phyloP scores from a whole-genome alignment of 805 yeast genomes.

The Suhomyces pyralidae region DNA sequence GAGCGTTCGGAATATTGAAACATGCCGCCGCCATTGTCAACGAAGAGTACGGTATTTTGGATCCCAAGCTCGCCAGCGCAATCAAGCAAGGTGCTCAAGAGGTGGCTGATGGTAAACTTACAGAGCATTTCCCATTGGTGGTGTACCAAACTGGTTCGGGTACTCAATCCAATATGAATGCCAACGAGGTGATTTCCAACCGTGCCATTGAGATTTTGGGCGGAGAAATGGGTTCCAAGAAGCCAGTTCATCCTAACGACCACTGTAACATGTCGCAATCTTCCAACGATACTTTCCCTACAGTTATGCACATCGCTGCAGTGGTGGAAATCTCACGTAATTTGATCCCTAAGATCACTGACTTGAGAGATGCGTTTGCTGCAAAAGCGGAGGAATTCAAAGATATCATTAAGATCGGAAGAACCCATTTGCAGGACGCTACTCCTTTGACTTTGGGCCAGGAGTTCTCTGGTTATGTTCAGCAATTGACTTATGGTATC shows the following conservation, averaged over 20 bases:
- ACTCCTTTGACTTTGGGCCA: constrained; percentile 41
- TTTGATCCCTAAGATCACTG: constrained; percentile 31
- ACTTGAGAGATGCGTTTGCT: constrained; percentile 32
- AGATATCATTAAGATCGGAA: constrained; percentile 37
- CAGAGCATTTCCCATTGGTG: constrained; percentile 40
- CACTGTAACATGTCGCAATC: constrained; percentile 41
- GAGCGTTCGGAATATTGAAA: constrained; percentile 37
- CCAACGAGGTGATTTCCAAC: constrained; percentile 39
- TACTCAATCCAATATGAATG: constrained; percentile 40
- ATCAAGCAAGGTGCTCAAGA: constrained; percentile 37
- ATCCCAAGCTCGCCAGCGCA: constrained; percentile 29
- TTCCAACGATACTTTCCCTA: constrained; percentile 40
- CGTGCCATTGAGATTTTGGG: constrained; percentile 40
- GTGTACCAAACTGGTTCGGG: constrained; percentile 42
- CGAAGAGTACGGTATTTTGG: constrained; percentile 31
- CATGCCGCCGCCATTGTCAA: constrained; percentile 39
- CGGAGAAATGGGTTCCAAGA: constrained; percentile 35
- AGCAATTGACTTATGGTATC: constrained; percentile 35
- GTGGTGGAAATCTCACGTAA: constrained; percentile 29
- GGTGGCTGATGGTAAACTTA: constrained; percentile 37
- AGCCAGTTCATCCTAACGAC: constrained; percentile 40
- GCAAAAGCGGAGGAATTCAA: constrained; percentile 30
- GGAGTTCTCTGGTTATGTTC: constrained; percentile 39
- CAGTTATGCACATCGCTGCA: constrained; percentile 43
- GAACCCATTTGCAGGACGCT: constrained; percentile 42